Conservation (phyloP, 352 stramenopile species). For the Phytophthora agathidicida region DNA sequence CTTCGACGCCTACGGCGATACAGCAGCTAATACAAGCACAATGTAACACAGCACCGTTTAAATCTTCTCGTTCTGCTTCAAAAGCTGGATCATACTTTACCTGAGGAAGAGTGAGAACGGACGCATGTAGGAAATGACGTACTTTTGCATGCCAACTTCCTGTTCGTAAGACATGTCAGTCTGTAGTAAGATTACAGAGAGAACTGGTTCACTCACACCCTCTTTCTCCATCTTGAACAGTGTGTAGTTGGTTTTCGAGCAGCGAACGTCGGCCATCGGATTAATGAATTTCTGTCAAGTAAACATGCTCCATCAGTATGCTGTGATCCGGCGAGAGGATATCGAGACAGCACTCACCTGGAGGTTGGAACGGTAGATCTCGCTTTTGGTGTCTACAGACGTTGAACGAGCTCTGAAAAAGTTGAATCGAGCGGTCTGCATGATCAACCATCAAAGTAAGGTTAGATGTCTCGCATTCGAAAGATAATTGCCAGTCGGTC, state of each 20-base stretch:
- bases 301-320: too few relatives aligned
- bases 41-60: slow-evolving; percentile 3
- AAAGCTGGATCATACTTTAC: too few relatives aligned
- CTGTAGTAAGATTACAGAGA: too few relatives aligned
- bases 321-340: not conserved
- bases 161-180: slow-evolving; percentile 18
- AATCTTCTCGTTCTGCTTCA: not conserved
- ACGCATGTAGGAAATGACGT: slow-evolving; percentile 76
- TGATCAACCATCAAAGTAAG: not conserved
- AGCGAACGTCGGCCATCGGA: slow-evolving; percentile 71
- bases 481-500: too few relatives aligned
- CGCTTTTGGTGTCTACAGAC: slow-evolving; percentile 32
- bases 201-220: slow-evolving; percentile 40
- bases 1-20: slow-evolving; percentile 71
- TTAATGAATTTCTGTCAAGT: slow-evolving; percentile 82
- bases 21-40: slow-evolving; percentile 52
- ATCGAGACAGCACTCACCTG: slow-evolving; percentile 29
- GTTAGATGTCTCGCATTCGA: too few relatives aligned
- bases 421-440: slow-evolving; percentile 49
- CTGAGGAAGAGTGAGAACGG: slow-evolving; percentile 84
- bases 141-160: slow-evolving; percentile 74
- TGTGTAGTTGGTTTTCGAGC: slow-evolving; percentile 67
- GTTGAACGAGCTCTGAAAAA: slow-evolving; percentile 50
- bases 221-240: slow-evolving; percentile 86
- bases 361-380: slow-evolving; percentile 50